Evolutionary conservation across 2,329 filamentous ascomycete species (phyloP), one percentile per base, ranked within the genome.

Genomic region (Penicillium sp.): DNA sequence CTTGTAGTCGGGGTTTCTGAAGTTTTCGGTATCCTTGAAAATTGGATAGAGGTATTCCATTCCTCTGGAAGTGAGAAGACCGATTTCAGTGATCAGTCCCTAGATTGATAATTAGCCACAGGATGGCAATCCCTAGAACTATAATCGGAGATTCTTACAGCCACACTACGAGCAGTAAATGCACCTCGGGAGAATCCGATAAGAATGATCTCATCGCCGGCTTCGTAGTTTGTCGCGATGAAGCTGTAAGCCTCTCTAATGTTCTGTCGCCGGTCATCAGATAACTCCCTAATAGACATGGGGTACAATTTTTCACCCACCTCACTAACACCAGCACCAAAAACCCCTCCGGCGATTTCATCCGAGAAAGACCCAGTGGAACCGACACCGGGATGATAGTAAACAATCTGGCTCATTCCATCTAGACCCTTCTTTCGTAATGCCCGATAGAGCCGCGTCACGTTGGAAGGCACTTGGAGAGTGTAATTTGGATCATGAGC

Each of bases 151-250:
- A 38, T 40, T n/a, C 66, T 61, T 57, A 68, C 66, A 49, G 73
- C 75, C 50, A 78, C 70, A 35, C 68, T 72, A 65, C 76, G 68
- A 22, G 75, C 76, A 8, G 75, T 78, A 61, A 76, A 78, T 13
- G 76, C 76, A 53, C 76, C 76, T 4, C 76, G 71, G 12, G 72
- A 75, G 56, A 78, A 78, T 17, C 76, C 76, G 45, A 78, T 57
- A 9, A 78, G 66, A 56, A 75, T 74, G 26, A 78, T 76, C 65
- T 78, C 75, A 60, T 78, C 76, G 1, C 73, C 75, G 2, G 68
- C 61, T 24, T 68, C 65, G 65, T 76, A 78, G 56, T 78, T 77
- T 24, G 72, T 71, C 12, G 74, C 72, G 40, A 76, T 53, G 54
- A 77, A 78, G 40, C 60, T 66, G 40, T 68, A 68, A 5, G 62